These are phyloP conservation scores for Solanum medicagineum DNA, from an alignment of 257 asterid species.

Conservation along the genomic window DNA sequence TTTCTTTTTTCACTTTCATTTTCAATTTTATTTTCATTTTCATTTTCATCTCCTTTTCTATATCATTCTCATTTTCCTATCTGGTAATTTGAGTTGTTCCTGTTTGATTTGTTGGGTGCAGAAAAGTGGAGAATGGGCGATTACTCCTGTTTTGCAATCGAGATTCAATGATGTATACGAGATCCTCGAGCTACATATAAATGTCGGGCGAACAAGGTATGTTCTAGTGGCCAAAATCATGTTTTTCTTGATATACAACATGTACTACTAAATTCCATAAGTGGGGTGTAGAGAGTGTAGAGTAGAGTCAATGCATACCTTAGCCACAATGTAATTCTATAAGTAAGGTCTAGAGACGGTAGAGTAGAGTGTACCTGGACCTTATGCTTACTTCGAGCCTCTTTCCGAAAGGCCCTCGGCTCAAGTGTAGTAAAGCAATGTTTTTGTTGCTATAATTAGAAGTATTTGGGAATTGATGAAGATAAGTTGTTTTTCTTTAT, in stretches of 20 bases:
- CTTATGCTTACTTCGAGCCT: too few species aligned
- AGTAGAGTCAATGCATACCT: background rate
- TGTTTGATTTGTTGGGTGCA: too few species aligned
- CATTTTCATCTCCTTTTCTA: too few species aligned
- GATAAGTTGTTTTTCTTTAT: background rate
- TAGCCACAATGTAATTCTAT: too few species aligned
- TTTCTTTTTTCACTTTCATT: too few species aligned
- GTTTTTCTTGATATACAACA: background rate
- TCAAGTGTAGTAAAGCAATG: background rate
- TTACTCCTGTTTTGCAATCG: too few species aligned
- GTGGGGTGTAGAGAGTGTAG: rapidly evolving
- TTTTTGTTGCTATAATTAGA: background rate
- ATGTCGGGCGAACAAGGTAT: conserved; percentile 95
- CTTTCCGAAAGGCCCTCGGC: background rate
- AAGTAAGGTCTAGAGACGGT: too few species aligned
- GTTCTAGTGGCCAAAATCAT: background rate
- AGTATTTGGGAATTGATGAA: background rate
- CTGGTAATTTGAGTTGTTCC: too few species aligned
- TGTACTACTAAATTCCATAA: too few species aligned
- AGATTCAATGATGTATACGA: conserved; percentile 2
- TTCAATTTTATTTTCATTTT: too few species aligned
- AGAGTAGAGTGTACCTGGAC: background rate
- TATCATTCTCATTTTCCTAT: too few species aligned
- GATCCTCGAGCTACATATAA: conserved; percentile 86
- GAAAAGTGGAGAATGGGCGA: too few species aligned